A percentile compares a stretch with the other conserved stretches of the same genome.
phyloP scores from a whole-genome alignment of 2,329 filamentous ascomycete species.

The Blastomyces silverae region DNA sequence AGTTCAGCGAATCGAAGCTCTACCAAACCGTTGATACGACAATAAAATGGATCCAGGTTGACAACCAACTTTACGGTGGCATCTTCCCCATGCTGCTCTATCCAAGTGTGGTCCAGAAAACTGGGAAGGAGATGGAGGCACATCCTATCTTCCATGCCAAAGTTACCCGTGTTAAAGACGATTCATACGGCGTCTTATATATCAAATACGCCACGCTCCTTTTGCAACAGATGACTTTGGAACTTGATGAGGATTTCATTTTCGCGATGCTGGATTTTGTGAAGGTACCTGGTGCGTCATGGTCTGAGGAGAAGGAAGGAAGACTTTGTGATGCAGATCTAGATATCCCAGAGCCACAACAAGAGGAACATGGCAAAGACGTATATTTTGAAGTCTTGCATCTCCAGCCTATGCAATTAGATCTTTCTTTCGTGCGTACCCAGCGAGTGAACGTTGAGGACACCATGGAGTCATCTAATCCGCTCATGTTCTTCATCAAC shows the following conservation, averaged over 20 bases:
- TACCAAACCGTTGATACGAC: conserved; percentile 88
- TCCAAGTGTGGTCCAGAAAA: conserved; percentile 95
- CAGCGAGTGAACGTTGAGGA: conserved; percentile 95
- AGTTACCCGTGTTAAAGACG: conserved; percentile 92
- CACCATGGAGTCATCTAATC: conserved; percentile 81
- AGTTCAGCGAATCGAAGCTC: conserved; percentile 84
- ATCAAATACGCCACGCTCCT: conserved; percentile 96
- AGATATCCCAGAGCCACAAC: conserved; percentile 84
- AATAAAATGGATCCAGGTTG: conserved; percentile 98
- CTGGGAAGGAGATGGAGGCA: conserved; percentile 88
- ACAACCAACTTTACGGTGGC: conserved; percentile 96
- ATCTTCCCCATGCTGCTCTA: conserved; percentile 97
- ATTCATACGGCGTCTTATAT: conserved; percentile 94
- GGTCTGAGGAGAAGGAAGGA: conserved; percentile 75
- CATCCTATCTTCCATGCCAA: conserved; percentile 91
- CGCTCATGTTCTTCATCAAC: conserved; percentile 98
- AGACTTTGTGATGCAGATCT: conserved; percentile 82
- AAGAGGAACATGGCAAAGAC: conserved; percentile 78
- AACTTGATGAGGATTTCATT: conserved; percentile 97
- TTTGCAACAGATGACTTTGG: conserved; percentile 95
- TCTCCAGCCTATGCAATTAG: conserved; percentile 95
- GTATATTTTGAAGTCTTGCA: conserved; percentile 98
- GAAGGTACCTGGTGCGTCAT: conserved; percentile 83
- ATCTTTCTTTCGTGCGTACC: conserved; percentile 93
- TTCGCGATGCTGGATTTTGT: conserved; percentile 92